Conservation (phyloP, 768 basidiomycete species). For the Russula olivacea region DNA sequence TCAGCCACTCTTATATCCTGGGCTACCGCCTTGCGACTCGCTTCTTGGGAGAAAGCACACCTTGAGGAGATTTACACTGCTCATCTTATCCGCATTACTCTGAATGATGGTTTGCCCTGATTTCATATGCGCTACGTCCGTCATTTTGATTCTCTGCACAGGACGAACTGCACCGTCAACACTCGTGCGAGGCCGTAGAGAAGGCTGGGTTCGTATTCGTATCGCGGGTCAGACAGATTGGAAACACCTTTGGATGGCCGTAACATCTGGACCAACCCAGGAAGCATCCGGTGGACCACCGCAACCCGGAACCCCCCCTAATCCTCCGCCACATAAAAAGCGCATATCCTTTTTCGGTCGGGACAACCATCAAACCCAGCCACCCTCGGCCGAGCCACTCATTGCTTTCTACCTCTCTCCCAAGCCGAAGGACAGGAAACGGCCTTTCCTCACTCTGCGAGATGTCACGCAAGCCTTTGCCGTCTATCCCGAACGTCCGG, state of each 20-base stretch:
- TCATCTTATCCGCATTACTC: conserved; percentile 78
- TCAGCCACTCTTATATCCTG: conserved; percentile 71
- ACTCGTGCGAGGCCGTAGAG: conserved; percentile 66
- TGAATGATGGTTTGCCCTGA: conserved; percentile 41
- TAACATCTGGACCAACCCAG: conserved; percentile 43
- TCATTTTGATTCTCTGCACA: conserved; percentile 17
- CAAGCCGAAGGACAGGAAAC: conserved; percentile 72
- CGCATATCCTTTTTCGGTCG: conserved; percentile 69
- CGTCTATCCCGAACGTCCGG: conserved; percentile 93
- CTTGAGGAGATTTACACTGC: conserved; percentile 98
- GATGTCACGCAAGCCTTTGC: conserved; percentile 82
- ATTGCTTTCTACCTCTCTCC: conserved; percentile 57
- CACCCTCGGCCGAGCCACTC: conserved; percentile 32
- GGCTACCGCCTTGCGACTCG: conserved; percentile 85
- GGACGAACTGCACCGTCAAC: conserved; percentile 53
- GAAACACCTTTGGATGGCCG: conserved; percentile 84
- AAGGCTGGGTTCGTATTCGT: conserved; percentile 87
- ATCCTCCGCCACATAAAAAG: conserved; percentile 33
- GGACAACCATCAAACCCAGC: conserved; percentile 32
- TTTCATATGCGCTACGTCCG: background rate
- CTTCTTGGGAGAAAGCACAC: conserved; percentile 91
- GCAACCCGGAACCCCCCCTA: conserved; percentile 28
- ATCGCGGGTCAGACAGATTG: conserved; percentile 97
- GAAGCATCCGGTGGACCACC: conserved; percentile 27
- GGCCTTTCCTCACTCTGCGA: conserved; percentile 60